Evolutionary conservation across 2,329 filamentous ascomycete genomes (phyloP), one percentile per base, ranked within the genome.

Genomic region (Aspergillus spinulosporus): DNA sequence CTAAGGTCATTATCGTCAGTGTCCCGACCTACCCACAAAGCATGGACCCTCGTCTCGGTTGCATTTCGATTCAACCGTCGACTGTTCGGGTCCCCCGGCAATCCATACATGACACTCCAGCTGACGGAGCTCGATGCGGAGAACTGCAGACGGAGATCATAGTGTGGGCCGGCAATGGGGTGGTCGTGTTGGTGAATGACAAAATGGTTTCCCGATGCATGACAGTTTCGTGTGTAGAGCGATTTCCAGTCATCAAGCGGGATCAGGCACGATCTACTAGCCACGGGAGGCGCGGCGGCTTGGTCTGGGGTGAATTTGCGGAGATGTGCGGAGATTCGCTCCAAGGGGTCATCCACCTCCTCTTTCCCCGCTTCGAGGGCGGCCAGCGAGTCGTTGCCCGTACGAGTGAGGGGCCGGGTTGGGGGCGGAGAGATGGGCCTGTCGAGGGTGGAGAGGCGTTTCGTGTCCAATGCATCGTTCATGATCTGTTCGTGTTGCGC

Each of bases 121-220:
- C 83, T 87, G 8, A 83, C 80, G 28, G 85, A 86, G 65, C 86
- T 89, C 0, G 82, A 81, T 56, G 80, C 78, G 31, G 87, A 89
- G 67, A 89, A 87, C 68, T 90, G 87, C 14, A 90, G 75, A 2
- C 87, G 79, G 15, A 90, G 76, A 69, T 90, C 88, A 74, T 90
- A 88, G 67, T 88, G 84, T 1, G 80, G 79, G 26, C 87, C 86
- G 7, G 87, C 85, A 43, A 88, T 69, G 1, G 87, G 88, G 66
- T 90, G 87, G 65, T 89, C 87, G 67, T 90, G 87, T 66, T 90
- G 87, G 68, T 90, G 86, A 37, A 90, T 80, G 50, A 90, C 83
- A 65, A 89, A 90, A 68, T 87, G 84, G 21, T 71, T 70, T 6
- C 82, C 81, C 43, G 77, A 58, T 0, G 67, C 54, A 55, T 78